These are phyloP conservation scores for Pythium sp. DNA, from an alignment of 352 stramenopile species.

Conservation along the genomic window DNA sequence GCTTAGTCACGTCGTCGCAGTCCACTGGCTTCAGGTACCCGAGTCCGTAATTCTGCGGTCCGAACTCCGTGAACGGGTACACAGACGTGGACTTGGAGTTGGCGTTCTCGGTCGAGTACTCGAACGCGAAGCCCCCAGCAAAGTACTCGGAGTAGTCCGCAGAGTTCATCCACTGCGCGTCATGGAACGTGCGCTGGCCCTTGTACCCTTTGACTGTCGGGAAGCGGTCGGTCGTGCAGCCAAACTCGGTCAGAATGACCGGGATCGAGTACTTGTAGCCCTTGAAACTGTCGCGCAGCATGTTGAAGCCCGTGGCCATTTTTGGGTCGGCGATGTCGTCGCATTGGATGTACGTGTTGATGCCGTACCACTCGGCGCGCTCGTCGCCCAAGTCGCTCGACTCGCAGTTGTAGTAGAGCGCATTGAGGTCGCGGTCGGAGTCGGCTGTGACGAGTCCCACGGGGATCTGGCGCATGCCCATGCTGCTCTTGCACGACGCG, in stretches of 20 bases:
- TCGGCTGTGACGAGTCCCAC: slow-evolving; percentile 76
- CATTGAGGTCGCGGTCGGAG: slow-evolving; percentile 52
- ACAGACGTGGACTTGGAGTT: slow-evolving; percentile 53
- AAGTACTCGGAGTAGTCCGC: slow-evolving; percentile 54
- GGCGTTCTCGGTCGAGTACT: slow-evolving; percentile 78
- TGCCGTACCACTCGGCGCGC: slow-evolving; percentile 80
- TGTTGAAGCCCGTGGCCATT: slow-evolving; percentile 54
- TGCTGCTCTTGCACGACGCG: slow-evolving; percentile 29
- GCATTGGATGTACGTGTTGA: slow-evolving; percentile 85
- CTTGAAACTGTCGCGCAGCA: slow-evolving; percentile 57
- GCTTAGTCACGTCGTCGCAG: slow-evolving; percentile 46
- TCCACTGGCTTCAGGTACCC: slow-evolving; percentile 67
- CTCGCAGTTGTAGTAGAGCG: slow-evolving; percentile 83
- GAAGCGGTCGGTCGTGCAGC: slow-evolving; percentile 42
- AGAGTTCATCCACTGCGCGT: slow-evolving; percentile 60
- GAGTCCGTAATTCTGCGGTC: slow-evolving; percentile 72
- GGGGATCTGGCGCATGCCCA: slow-evolving; percentile 59
- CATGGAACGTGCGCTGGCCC: slow-evolving; percentile 73
- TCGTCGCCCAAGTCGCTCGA: slow-evolving; percentile 65
- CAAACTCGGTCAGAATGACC: slow-evolving; percentile 60
- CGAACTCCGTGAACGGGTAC: slow-evolving; percentile 68
- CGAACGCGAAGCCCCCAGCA: slow-evolving; percentile 65
- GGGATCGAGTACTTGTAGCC: slow-evolving; percentile 59
- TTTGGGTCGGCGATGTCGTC: slow-evolving; percentile 40
- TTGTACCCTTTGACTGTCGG: slow-evolving; percentile 59